These are phyloP conservation scores for Leptographium lundbergii DNA, from an alignment of 2,329 filamentous ascomycete species.

Conservation along the genomic window DNA sequence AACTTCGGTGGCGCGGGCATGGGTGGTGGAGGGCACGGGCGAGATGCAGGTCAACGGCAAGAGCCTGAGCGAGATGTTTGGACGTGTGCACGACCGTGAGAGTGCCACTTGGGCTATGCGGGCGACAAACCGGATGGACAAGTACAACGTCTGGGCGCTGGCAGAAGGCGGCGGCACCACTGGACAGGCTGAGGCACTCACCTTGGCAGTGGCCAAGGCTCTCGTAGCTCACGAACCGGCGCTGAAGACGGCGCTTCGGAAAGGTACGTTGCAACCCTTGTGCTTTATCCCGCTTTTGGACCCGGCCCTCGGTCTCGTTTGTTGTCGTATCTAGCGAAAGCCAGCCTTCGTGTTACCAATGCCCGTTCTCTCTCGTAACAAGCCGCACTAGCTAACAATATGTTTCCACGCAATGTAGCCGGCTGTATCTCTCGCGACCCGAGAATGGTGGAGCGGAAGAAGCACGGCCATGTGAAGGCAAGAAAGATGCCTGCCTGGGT, in stretches of 20 bases:
- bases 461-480: conserved; percentile 89
- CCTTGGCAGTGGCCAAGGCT: conserved; percentile 77
- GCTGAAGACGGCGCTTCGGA: conserved; percentile 74
- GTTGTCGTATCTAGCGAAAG: too few relatives aligned
- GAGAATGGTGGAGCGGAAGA: conserved; percentile 94
- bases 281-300: not conserved
- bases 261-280: conserved; percentile 50
- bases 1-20: conserved; percentile 71
- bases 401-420: conserved; percentile 38
- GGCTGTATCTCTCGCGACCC: conserved; percentile 86
- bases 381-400: conserved; percentile 6
- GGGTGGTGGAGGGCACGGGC: conserved; percentile 83
- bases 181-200: conserved; percentile 89
- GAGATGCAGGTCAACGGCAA: conserved; percentile 86
- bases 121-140: conserved; percentile 70
- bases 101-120: conserved; percentile 88
- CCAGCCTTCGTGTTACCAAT: not conserved
- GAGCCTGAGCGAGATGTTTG: conserved; percentile 69
- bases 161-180: conserved; percentile 82
- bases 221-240: conserved; percentile 84
- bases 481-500: conserved; percentile 98
- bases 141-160: conserved; percentile 90
- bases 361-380: not conserved
- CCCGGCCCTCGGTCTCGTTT: too few relatives aligned
- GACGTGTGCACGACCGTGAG: conserved; percentile 82